A percentile compares a stretch with the other conserved stretches of the same genome.
These are phyloP conservation scores for Pseudogymnoascus sp. DNA, from an alignment of 2,329 filamentous ascomycete species.

Conservation along the genomic window DNA sequence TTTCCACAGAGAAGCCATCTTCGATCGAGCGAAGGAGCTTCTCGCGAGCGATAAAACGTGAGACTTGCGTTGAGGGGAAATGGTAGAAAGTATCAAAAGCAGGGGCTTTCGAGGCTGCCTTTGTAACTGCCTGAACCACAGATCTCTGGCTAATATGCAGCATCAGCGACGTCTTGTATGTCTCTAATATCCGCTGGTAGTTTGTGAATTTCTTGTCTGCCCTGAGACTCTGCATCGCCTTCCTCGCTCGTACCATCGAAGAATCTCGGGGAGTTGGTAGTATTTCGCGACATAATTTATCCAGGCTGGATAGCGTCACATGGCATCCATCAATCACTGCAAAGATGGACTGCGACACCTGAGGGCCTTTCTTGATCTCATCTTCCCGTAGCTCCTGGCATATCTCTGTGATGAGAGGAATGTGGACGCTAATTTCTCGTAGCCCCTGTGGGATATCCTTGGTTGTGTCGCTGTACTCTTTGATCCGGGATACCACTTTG, in stretches of 20 bases:
- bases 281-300: not conserved
- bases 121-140: not conserved
- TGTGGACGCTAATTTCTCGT: not conserved
- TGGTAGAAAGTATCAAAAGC: not conserved
- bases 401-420: not conserved
- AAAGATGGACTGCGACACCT: not conserved
- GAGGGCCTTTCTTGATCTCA: not conserved
- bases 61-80: not conserved
- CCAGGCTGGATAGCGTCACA: not conserved
- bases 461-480: not conserved
- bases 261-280: not conserved
- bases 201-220: not conserved
- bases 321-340: not conserved
- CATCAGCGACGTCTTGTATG: not conserved
- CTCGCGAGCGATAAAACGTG: constrained; percentile 17
- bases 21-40: constrained; percentile 17
- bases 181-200: not conserved
- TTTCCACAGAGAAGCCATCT: not conserved
- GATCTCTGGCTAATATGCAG: not conserved
- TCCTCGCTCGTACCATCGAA: not conserved
- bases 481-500: not conserved
- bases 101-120: not conserved
- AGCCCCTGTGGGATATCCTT: not conserved
- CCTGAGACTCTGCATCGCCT: not conserved
- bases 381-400: not conserved